Conservation (phyloP, 768 basidiomycete species). For the Tricholoma matsutake region DNA sequence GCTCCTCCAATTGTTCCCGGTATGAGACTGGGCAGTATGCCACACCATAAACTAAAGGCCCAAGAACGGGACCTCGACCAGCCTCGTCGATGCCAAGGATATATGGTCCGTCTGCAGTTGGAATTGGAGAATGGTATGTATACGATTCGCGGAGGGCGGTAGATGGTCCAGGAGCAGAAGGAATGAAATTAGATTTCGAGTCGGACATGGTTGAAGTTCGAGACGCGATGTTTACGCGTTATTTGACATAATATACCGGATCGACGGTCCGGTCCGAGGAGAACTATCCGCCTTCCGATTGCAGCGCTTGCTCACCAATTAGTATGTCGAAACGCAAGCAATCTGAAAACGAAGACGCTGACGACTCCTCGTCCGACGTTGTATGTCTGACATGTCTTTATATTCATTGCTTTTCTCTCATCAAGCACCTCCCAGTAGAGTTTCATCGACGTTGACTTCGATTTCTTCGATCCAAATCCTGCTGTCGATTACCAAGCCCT, state of each 20-base stretch:
- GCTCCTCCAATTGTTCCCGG: conserved; percentile 62
- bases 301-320: neutral
- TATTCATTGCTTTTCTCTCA: conserved; percentile 1
- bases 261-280: neutral
- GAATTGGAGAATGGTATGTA: conserved; percentile 71
- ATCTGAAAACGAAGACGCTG: conserved; percentile 33
- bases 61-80: conserved; percentile 92
- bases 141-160: conserved; percentile 66
- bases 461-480: conserved; percentile 88
- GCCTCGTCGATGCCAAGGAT: conserved; percentile 99
- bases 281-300: neutral
- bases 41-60: conserved; percentile 93
- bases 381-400: conserved; percentile 14
- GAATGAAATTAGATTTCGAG: conserved; percentile 27
- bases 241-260: conserved; percentile 2
- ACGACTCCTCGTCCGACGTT: conserved; percentile 36
- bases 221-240: conserved; percentile 21
- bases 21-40: conserved; percentile 89
- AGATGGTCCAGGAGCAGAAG: conserved; percentile 59
- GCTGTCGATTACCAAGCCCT: conserved; percentile 83
- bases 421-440: conserved; percentile 39
- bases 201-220: conserved; percentile 6
- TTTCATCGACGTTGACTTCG: conserved; percentile 86
- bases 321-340: conserved; percentile 58
- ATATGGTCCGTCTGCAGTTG: conserved; percentile 73